Base-by-base conservation (phyloP, 371 early-diverging fungal species). In the Nosema muscidifuracis region DNA sequence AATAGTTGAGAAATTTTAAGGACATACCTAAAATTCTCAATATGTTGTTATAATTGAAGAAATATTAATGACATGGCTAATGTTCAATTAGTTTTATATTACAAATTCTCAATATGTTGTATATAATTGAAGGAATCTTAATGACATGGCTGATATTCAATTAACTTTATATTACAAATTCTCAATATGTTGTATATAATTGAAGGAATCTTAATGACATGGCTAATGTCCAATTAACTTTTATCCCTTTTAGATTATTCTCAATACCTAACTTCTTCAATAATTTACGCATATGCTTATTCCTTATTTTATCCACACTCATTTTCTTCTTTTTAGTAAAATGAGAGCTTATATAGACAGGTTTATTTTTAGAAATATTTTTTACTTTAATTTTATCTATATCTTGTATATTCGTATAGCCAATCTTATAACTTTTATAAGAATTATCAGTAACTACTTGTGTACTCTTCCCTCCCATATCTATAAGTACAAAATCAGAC, bases 391-490 rank as follows among this genome's bases (percentile, higher is more conserved):
- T 47, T n/a, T 47, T 47, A n/a, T n/a, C n/a, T 47, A 47, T 47
- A 12, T 47, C n/a, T 47, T 47, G 3, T 6, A 47, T n/a, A 47
- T 47, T 47, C 4, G 47, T 47, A 20, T 4, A n/a, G 47, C 47
- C 47, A 10, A 47, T 12, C 6, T 47, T 13, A 20, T 47, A 47
- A 47, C 47, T 47, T 20, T 47, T 47, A n/a, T 47, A 47, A 47
- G 4, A n/a, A 12, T n/a, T n/a, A 10, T 20, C n/a, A 4, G 47
- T 12, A 13, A 47, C 47, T 15, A 82, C 66, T 38, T 82, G 80
- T 16, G 74, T 65, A 57, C 79, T 79, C 28, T 64, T 73, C 1
- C 82, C 82, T 1, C 82, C 82, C 76, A 82, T 73, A 44, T 82
- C 82, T 20, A 82, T 66, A 51, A 82, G 64, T n/a, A 6, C n/a